Percentiles rank a stretch among this genome's conserved stretches.
These are phyloP conservation scores for Fusarium kyushuense DNA, from an alignment of 2,329 filamentous ascomycete species.

Conservation along the genomic window DNA sequence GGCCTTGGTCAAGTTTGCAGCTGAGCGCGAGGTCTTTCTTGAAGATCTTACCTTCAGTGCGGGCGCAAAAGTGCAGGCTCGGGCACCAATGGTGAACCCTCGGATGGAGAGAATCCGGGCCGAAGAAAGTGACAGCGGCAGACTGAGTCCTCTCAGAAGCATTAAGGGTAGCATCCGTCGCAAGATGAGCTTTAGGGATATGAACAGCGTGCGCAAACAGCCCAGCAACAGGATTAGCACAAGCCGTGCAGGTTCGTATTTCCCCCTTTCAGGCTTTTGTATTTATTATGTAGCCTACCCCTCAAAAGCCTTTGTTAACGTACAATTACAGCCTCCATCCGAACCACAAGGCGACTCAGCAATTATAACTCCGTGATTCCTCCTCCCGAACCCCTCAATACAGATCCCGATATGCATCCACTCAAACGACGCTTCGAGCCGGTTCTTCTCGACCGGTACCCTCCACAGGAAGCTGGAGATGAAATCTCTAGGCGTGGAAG, in stretches of 20 bases:
- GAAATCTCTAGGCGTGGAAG: conserved; percentile 83
- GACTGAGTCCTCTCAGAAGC: conserved; percentile 68
- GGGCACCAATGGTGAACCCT: conserved; percentile 80
- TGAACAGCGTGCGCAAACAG: conserved; percentile 94
- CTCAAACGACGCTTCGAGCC: conserved; percentile 94
- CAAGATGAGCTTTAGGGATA: conserved; percentile 92
- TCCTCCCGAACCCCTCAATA: conserved; percentile 87
- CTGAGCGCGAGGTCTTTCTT: conserved; percentile 92
- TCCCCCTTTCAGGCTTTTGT: not conserved
- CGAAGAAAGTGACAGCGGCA: conserved; percentile 72
- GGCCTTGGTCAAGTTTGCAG: conserved; percentile 92
- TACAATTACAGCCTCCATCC: conserved; percentile 64
- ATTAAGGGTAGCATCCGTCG: conserved; percentile 88
- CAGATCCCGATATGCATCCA: conserved; percentile 94
- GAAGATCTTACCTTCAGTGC: conserved; percentile 92
- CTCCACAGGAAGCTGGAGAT: conserved; percentile 83
- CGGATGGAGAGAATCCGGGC: conserved; percentile 84
- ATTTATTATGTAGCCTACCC: not conserved
- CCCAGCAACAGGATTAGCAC: conserved; percentile 75
- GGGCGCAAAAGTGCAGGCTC: conserved; percentile 78
- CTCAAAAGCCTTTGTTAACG: conserved; percentile 47
- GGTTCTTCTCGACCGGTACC: conserved; percentile 94
- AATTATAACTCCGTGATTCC: conserved; percentile 99
- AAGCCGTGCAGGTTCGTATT: conserved; percentile 50
- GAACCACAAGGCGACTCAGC: conserved; percentile 89